Evolutionary conservation across 768 basidiomycete species (phyloP), one percentile per base, ranked within the genome.

Genomic region (Boletus speciosus): DNA sequence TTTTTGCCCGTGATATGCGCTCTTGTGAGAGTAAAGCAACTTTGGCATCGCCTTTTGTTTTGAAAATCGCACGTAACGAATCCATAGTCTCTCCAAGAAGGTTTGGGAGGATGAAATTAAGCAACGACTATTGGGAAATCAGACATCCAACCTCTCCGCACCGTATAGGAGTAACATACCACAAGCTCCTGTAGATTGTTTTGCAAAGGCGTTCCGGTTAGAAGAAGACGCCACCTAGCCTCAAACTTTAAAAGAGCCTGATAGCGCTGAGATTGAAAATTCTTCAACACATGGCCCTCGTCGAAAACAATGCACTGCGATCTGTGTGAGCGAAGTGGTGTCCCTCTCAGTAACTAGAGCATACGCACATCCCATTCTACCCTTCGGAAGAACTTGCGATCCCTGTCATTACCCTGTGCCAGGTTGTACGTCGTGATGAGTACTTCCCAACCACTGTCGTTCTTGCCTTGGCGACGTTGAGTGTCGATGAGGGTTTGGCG

Each of bases 241-340:
- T 85, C 82, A 65, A 92, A 90, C 66, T 85, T 87, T 61, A 98
- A 76, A 14, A 99, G 73, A 10, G 91, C 82, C 66, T 90, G 86
- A 69, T 99, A 98, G 21, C 95, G 88, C 64, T 97, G 93, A n/a
- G 93, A 96, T 60, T 95, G 89, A 71, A 91, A 95, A 66, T 98
- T 99, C 76, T 99, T 99, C 58, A 99, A 76, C 48, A 94, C 85
- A 67, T 99, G 97, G 2, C 97, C 97, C 70, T 99, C 97, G 65
- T 99, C 97, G 63, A 90, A 98, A 45, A 98, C 85, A 61, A 91
- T 93, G 32, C 85, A 88, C 96, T 98, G 61, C 43, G 10, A 49
- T 15, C 27, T 39, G 14, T 1, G 39, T 57, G 34, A 67, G 40
- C 32, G 9, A 21, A 14, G 14, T 3, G 8, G 25, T 7, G 15